Conservation (phyloP, 176 grass and related monocot genomes). For the Aegilops tauschii region DNA sequence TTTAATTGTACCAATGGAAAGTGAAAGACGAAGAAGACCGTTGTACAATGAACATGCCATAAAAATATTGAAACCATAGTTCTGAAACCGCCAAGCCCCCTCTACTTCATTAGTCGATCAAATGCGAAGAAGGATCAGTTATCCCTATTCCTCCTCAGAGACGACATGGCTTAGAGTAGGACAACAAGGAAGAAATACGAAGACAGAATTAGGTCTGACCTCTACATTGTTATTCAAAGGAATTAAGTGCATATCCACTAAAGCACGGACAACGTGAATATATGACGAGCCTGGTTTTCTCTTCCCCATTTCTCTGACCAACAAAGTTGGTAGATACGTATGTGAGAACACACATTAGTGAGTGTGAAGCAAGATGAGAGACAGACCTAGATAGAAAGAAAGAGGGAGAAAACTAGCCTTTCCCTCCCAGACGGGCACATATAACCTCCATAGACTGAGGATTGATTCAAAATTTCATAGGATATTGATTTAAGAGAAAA, state of each 20-base stretch:
- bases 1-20: neutral
- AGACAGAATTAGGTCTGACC: too few relatives aligned
- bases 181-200: neutral
- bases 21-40: neutral
- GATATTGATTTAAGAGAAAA: neutral
- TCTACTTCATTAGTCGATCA: neutral
- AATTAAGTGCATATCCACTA: too few relatives aligned
- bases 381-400: too few relatives aligned
- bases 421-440: neutral
- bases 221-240: too few relatives aligned
- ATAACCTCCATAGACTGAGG: neutral
- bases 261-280: too few relatives aligned
- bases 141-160: neutral
- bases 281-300: too few relatives aligned
- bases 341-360: too few relatives aligned
- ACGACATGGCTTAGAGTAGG: neutral
- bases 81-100: neutral
- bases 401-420: neutral
- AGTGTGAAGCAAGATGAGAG: too few relatives aligned
- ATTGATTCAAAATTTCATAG: neutral
- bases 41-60: neutral
- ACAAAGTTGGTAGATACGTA: too few relatives aligned
- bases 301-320: too few relatives aligned
- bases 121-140: neutral
- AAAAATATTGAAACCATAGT: neutral